Conservation (phyloP, 805 yeast genomes). For the Saccharomyces eubayanus region DNA sequence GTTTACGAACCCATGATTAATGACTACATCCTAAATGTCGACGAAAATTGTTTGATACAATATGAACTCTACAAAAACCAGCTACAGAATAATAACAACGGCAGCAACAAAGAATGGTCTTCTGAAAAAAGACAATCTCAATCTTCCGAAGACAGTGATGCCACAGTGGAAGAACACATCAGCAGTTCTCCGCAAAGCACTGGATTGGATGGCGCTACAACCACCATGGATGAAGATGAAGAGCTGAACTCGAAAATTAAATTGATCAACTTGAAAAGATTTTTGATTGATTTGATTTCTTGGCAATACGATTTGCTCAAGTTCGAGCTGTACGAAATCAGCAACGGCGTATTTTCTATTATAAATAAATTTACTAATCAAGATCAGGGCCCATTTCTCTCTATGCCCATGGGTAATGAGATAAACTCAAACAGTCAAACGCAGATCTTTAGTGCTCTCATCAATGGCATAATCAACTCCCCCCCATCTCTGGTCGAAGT, state of each 20-base stretch:
- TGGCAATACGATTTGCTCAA: slow-evolving; percentile 37
- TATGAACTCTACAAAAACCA: slow-evolving; percentile 28
- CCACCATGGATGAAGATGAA: slow-evolving; percentile 9
- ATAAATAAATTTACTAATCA: slow-evolving; percentile 21
- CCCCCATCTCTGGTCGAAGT: slow-evolving; percentile 18
- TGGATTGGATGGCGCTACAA: not conserved
- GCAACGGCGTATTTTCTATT: slow-evolving; percentile 20
- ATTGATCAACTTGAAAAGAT: slow-evolving; percentile 39
- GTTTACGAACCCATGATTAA: slow-evolving; percentile 52
- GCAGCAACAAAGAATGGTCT: slow-evolving; percentile 4
- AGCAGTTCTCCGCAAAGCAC: not conserved
- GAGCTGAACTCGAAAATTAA: slow-evolving; percentile 20
- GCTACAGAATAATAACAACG: slow-evolving; percentile 19
- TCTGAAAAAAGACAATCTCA: slow-evolving; percentile 5
- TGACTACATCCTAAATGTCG: slow-evolving; percentile 37
- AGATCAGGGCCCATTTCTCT: slow-evolving; percentile 23
- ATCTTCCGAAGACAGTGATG: slow-evolving; percentile 9
- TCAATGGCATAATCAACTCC: slow-evolving; percentile 15
- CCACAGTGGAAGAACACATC: slow-evolving; percentile 10
- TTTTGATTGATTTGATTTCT: slow-evolving; percentile 39
- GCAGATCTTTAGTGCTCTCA: slow-evolving; percentile 14
- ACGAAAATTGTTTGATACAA: slow-evolving; percentile 36
- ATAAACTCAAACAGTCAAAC: slow-evolving; percentile 11
- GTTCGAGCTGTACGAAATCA: slow-evolving; percentile 21
- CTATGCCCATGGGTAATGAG: slow-evolving; percentile 12